Evolutionary conservation across 345 rosid genomes (phyloP).

Genomic region (Syzygium oleosum): DNA sequence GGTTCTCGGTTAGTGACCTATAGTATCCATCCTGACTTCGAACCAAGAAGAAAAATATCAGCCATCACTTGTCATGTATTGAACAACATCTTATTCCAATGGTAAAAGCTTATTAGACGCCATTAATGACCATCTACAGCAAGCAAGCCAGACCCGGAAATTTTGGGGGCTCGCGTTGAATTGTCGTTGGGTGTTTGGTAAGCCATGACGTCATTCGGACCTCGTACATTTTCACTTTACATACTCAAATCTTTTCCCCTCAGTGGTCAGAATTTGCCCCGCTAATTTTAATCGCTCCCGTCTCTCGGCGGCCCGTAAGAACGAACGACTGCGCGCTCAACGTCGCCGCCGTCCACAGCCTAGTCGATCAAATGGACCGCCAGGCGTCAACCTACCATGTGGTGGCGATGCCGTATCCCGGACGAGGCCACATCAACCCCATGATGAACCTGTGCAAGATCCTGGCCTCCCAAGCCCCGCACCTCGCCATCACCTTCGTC

Average conservation of each 20-base stretch:
- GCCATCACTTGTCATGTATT: neutral
- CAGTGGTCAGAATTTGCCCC: neutral
- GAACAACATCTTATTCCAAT: too few species aligned
- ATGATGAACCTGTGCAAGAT: constrained; percentile 29
- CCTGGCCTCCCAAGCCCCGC: constrained; percentile 7
- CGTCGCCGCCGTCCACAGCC: neutral
- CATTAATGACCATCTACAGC: neutral
- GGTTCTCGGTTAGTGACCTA: neutral
- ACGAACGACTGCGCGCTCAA: neutral
- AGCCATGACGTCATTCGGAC: neutral
- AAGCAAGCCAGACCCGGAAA: neutral
- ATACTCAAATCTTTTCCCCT: neutral
- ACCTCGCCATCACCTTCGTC: constrained; percentile 13
- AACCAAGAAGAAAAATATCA: neutral
- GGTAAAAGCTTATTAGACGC: neutral
- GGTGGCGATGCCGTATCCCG: constrained; percentile 25
- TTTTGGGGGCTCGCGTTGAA: neutral
- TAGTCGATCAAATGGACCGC: neutral
- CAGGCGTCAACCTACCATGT: neutral
- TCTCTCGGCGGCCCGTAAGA: neutral
- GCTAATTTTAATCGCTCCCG: neutral
- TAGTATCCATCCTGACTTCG: neutral
- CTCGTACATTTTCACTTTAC: neutral
- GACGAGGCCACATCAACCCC: constrained; percentile 25
- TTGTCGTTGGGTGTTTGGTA: neutral